Percentiles rank a stretch among this genome's conserved stretches.
phyloP scores from a whole-genome alignment of 2,329 filamentous ascomycete species.

The Cercospora sesami region DNA sequence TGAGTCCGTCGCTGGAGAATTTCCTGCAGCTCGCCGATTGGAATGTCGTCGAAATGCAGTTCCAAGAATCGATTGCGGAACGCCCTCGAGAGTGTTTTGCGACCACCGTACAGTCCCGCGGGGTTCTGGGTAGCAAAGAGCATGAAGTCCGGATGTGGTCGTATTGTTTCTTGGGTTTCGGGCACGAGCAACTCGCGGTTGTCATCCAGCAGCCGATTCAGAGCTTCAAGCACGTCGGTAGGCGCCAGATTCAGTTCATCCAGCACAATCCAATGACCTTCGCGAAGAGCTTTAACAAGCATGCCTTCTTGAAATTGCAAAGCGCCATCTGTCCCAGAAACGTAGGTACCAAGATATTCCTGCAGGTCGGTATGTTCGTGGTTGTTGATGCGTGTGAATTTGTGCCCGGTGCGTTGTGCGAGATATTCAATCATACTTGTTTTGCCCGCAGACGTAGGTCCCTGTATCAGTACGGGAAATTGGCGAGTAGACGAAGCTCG shows the following conservation, averaged over 20 bases:
- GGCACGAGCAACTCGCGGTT: conserved; percentile 94
- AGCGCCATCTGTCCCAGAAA: conserved; percentile 81
- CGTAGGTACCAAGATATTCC: conserved; percentile 93
- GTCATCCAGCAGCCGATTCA: conserved; percentile 93
- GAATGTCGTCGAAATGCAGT: conserved; percentile 96
- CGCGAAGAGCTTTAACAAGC: conserved; percentile 84
- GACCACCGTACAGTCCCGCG: conserved; percentile 88
- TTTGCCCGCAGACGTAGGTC: conserved; percentile 94
- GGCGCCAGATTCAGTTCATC: conserved; percentile 97
- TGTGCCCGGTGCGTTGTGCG: conserved; percentile 94
- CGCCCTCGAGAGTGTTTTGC: conserved; percentile 88
- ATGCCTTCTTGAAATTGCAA: conserved; percentile 91
- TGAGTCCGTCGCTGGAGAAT: too few relatives aligned
- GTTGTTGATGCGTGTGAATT: conserved; percentile 98
- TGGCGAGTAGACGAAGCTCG: conserved; percentile 86
- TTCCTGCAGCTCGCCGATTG: conserved; percentile 85
- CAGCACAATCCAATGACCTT: conserved; percentile 96
- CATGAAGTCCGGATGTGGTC: conserved; percentile 93
- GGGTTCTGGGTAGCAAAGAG: conserved; percentile 98
- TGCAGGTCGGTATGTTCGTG: conserved; percentile 98
- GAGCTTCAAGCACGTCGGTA: conserved; percentile 91
- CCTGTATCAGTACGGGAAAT: conserved; percentile 93
- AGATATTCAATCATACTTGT: conserved; percentile 99
- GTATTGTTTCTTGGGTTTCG: conserved; percentile 91
- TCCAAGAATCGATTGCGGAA: conserved; percentile 97